Percentiles rank a stretch among this genome's conserved stretches.
Conservation (phyloP, 441 rosid species). For the Bocquillonia castaneifolia region DNA sequence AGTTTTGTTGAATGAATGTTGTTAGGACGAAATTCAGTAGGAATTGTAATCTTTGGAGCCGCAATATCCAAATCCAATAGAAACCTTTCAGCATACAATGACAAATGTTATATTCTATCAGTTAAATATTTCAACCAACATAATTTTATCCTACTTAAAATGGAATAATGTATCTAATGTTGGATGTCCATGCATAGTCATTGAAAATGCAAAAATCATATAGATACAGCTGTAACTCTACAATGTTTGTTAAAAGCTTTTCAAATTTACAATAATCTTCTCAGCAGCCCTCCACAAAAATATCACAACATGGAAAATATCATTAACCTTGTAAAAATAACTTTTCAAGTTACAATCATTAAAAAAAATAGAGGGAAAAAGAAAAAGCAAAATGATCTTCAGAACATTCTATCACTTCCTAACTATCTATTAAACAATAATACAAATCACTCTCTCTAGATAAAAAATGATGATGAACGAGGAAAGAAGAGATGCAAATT, state of each 20-base stretch:
- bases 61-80: constrained; percentile 96
- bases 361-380: no score
- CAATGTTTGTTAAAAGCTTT: background rate
- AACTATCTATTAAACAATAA: no score
- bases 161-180: background rate
- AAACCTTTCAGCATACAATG: constrained; percentile 55
- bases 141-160: background rate
- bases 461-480: background rate
- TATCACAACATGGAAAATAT: background rate
- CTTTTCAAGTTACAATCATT: background rate
- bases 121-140: constrained; percentile 10
- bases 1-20: constrained; percentile 72
- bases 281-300: background rate
- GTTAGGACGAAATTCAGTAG: constrained; percentile 84
- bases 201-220: no score
- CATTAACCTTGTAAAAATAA: background rate
- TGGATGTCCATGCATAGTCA: no score
- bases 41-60: constrained; percentile 97
- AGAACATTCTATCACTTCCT: background rate
- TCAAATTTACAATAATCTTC: background rate
- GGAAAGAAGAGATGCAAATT: background rate
- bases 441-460: background rate
- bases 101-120: constrained; percentile 9
- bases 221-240: background rate
- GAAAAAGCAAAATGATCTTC: background rate